Conservation (phyloP, 2,329 filamentous ascomycete species). For the Ophiosphaerella herpotricha region DNA sequence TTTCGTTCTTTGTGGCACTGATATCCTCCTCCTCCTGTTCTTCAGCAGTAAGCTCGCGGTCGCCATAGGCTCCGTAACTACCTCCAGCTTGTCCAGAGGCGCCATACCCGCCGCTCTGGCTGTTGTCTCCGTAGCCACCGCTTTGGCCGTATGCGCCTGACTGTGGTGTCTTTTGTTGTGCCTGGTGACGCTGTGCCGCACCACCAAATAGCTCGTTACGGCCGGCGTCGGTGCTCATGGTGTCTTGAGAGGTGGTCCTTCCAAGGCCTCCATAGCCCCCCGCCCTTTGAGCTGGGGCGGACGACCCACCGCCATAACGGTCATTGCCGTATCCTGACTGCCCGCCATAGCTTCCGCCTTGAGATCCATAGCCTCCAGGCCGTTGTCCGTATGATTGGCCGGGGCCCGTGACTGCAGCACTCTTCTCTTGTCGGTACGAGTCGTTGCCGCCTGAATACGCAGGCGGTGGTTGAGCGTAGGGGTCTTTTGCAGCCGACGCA, state of each 20-base stretch:
- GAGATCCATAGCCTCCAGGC: slow-evolving; percentile 43
- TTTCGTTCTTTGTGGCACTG: slow-evolving; percentile 72
- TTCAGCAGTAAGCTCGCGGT: slow-evolving; percentile 81
- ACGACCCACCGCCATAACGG: slow-evolving; percentile 52
- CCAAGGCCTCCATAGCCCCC: slow-evolving; percentile 48
- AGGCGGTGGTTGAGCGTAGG: slow-evolving; percentile 56
- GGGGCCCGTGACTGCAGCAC: slow-evolving; percentile 47
- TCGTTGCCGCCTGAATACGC: slow-evolving; percentile 43
- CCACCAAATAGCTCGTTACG: slow-evolving; percentile 69
- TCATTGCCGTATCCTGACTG: slow-evolving; percentile 51
- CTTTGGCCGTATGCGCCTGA: slow-evolving; percentile 34
- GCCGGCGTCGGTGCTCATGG: slow-evolving; percentile 55
- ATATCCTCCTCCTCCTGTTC: slow-evolving; percentile 74
- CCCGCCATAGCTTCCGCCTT: slow-evolving; percentile 38
- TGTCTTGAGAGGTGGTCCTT: slow-evolving; percentile 49
- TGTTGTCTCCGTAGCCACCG: slow-evolving; percentile 25
- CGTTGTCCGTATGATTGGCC: slow-evolving; percentile 48
- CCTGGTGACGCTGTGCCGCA: slow-evolving; percentile 56
- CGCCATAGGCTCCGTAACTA: slow-evolving; percentile 61
- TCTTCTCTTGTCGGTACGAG: slow-evolving; percentile 49
- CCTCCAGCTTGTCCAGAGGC: slow-evolving; percentile 28
- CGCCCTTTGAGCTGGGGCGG: slow-evolving; percentile 30
- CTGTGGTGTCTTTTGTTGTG: slow-evolving; percentile 45
- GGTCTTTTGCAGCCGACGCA: slow-evolving; percentile 54
- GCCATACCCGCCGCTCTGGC: slow-evolving; percentile 26